Evolutionary conservation across 441 rosid genomes (phyloP), one percentile per base, ranked within the genome.

Genomic region (Eutrema salsugineum): DNA sequence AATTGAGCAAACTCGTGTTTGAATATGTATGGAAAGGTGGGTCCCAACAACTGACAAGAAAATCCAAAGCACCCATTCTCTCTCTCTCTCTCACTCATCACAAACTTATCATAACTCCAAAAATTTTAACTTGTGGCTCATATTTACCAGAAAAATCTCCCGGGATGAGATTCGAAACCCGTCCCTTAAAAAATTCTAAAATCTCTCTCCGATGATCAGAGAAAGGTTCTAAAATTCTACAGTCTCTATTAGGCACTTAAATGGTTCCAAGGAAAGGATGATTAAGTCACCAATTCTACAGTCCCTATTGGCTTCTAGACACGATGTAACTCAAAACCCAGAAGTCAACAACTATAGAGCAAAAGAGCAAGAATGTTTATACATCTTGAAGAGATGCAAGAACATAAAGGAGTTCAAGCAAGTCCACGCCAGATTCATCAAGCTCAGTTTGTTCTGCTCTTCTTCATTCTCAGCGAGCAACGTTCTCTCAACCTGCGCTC

Each of bases 401-500:
- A 79, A 62, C 83, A 63, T 87, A 27, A 83, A 86, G 8, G 90
- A 91, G 15, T 83, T 88, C 71, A 87, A 79, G 73, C 89, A 84
- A 77, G 79, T 72, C 40, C 96, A 91, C 77, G 88, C 85, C 19
- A 87, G 72, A 68, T 70, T 88, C 71, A 76, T 89, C 67, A 91
- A 89, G 68, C 85, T 83, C 63, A 86, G 88, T 49, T 77, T 87
- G 24, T 82, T 83, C 72, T 83, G 65, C 47, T 81, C 77, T 70
- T 72, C 93, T 39, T 19, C n/a, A 0, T 86, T 78, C 72, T 78
- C 84, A 73, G 82, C 83, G 48, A 83, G 91, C 77, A 88, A 71
- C 63, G 77, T 88, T 49, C 63, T 89, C 70, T 76, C 86, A 10
- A 66, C 86, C 12, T 89, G 94, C 61, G 87, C 91, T 55, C 83